Conservation (phyloP, 306 rosid genomes). For the Rosa lucieae region DNA sequence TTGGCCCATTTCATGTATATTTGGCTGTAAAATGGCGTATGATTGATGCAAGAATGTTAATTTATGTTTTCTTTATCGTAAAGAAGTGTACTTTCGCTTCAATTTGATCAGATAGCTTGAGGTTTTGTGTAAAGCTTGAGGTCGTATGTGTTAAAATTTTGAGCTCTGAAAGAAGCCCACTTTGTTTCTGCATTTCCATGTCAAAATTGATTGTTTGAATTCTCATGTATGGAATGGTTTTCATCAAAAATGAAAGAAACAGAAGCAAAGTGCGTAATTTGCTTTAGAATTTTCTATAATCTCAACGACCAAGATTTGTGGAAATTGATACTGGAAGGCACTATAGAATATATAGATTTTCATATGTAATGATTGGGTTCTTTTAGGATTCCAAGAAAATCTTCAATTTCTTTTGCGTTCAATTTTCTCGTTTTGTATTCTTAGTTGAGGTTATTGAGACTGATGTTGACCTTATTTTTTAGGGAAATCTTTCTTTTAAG, state of each 20-base stretch:
- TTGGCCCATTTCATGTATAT: neutral
- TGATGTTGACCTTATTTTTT: conserved; percentile 5
- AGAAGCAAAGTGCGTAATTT: neutral
- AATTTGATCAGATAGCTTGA: neutral
- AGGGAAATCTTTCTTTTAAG: conserved; percentile 49
- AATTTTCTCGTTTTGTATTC: no score
- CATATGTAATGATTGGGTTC: neutral
- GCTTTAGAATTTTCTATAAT: neutral
- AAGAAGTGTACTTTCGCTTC: neutral
- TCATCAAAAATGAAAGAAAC: neutral
- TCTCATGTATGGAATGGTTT: neutral
- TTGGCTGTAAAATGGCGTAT: neutral
- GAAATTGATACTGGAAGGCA: neutral
- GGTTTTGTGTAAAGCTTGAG: neutral
- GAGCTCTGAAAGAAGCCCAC: neutral
- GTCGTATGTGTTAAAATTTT: neutral
- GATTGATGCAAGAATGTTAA: neutral
- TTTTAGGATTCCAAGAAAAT: neutral
- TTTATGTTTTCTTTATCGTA: neutral
- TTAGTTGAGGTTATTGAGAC: neutral
- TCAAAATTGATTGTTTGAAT: neutral
- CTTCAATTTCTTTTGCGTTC: neutral
- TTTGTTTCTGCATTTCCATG: neutral
- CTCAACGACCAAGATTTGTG: neutral
- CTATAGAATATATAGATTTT: neutral